These are phyloP conservation scores for Phanerodontia chrysosporium DNA, from an alignment of 768 basidiomycete genomes.

Conservation along the genomic window DNA sequence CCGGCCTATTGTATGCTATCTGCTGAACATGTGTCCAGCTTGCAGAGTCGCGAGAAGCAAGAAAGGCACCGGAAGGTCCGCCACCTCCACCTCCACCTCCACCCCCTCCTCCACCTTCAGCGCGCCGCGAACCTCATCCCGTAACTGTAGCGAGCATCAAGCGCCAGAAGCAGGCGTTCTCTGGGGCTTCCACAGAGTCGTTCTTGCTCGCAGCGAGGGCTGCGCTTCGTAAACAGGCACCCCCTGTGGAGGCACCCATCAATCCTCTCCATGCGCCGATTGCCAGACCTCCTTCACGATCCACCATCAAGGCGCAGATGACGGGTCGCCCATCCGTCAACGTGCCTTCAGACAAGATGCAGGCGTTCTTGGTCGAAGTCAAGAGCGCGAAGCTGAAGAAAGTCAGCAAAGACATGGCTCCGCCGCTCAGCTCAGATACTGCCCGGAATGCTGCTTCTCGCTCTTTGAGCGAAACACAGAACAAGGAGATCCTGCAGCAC, in stretches of 20 bases:
- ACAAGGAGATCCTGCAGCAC: conserved; percentile 4
- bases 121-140: conserved; percentile 9
- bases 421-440: conserved; percentile 5
- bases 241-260: conserved; percentile 65
- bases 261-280: conserved; percentile 34
- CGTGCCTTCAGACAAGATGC: conserved; percentile 80
- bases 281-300: conserved; percentile 18
- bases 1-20: background rate
- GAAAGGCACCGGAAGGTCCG: conserved; percentile 19
- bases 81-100: conserved; percentile 44
- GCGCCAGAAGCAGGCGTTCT: background rate
- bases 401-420: conserved; percentile 33
- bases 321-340: conserved; percentile 50
- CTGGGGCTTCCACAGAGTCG: conserved; percentile 24
- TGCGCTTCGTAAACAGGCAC: conserved; percentile 52
- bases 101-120: conserved; percentile 26
- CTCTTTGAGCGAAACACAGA: background rate
- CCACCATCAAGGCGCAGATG: conserved; percentile 43
- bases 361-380: conserved; percentile 75
- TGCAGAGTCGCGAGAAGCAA: background rate
- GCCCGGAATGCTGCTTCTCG: background rate
- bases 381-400: conserved; percentile 68
- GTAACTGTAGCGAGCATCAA: conserved; percentile 11
- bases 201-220: conserved; percentile 62
- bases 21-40: conserved; percentile 1